phyloP scores from a whole-genome alignment of 1,139 yeast genomes.

The Blastobotrys niveus region DNA sequence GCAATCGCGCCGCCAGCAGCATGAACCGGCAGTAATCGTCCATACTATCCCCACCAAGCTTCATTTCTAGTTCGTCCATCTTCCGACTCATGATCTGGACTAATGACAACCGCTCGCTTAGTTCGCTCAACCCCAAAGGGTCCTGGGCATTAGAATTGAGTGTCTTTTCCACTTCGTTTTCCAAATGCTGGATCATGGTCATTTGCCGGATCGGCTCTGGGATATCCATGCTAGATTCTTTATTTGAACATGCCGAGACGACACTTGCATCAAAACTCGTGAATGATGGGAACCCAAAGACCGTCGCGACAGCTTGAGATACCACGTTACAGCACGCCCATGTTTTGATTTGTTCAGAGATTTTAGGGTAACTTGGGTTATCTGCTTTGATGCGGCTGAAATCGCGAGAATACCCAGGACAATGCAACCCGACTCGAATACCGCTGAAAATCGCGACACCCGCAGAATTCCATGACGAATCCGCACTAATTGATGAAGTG shows the following conservation, averaged over 20 bases:
- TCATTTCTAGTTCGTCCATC: conserved; percentile 66
- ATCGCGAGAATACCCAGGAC: conserved; percentile 57
- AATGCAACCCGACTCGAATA: conserved; percentile 80
- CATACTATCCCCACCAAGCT: conserved; percentile 36
- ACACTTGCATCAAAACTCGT: conserved; percentile 77
- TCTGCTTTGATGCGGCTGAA: conserved; percentile 41
- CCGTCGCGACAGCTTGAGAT: conserved; percentile 82
- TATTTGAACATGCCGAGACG: conserved; percentile 47
- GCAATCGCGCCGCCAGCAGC: conserved; percentile 67
- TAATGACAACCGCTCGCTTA: conserved; percentile 66
- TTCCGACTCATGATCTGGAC: conserved; percentile 65
- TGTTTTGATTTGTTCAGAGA: conserved; percentile 75
- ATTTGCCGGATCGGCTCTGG: conserved; percentile 63
- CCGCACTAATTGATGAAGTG: conserved; percentile 89
- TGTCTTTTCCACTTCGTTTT: conserved; percentile 76
- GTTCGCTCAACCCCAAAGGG: conserved; percentile 55
- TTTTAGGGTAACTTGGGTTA: conserved; percentile 37
- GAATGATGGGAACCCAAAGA: conserved; percentile 92
- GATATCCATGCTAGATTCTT: conserved; percentile 41
- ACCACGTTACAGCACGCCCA: conserved; percentile 93
- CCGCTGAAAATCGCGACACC: conserved; percentile 92
- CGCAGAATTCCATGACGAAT: conserved; percentile 89
- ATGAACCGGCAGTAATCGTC: conserved; percentile 69
- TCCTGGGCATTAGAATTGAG: conserved; percentile 68
- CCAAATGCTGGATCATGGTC: conserved; percentile 78